Conservation (phyloP, 371 early-diverging fungal species). For the Apophysomyces variabilis region DNA sequence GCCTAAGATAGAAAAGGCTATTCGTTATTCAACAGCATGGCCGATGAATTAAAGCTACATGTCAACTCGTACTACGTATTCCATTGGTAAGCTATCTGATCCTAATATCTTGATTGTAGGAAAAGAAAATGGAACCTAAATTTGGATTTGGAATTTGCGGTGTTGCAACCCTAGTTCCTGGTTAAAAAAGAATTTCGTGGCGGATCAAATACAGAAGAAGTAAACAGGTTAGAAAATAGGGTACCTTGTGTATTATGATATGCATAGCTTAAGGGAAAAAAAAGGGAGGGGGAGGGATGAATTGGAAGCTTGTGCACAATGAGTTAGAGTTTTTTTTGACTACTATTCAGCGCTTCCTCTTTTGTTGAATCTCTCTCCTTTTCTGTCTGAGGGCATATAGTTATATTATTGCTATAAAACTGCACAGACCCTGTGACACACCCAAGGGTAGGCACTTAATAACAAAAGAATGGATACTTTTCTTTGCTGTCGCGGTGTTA, state of each 20-base stretch:
- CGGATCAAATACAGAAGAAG: background rate
- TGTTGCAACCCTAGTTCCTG: background rate
- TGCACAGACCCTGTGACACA: background rate
- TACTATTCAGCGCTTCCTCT: background rate
- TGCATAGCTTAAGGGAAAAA: background rate
- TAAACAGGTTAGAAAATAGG: background rate
- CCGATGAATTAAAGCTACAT: background rate
- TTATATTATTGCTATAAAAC: background rate
- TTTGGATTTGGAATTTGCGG: too few species aligned
- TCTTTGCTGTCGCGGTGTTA: background rate
- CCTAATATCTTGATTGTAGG: background rate
- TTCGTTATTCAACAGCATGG: background rate
- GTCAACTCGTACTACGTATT: background rate
- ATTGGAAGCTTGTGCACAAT: background rate
- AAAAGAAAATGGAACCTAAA: background rate
- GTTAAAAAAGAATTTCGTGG: background rate
- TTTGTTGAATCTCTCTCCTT: background rate
- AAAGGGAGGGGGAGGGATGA: background rate
- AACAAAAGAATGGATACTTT: background rate
- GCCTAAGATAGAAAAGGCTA: constrained; percentile 1
- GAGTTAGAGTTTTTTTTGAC: background rate
- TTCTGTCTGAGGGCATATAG: background rate
- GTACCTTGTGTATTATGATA: background rate
- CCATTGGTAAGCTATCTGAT: background rate
- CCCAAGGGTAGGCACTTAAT: background rate